Base-by-base conservation (phyloP, 179 eudicot genomes). In the Beta lomatogona region DNA sequence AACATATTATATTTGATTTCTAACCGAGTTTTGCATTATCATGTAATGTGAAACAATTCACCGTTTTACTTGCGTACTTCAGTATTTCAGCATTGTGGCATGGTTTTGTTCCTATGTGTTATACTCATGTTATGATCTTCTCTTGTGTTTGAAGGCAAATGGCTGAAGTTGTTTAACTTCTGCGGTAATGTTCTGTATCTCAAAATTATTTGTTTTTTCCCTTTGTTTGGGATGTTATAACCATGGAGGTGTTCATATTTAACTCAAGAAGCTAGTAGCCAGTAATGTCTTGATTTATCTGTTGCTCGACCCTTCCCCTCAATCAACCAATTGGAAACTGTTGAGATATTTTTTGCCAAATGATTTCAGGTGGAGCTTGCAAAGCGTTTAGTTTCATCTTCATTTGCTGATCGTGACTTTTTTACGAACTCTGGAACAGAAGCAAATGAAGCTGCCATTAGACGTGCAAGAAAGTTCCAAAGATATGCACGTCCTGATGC, bases 281-380 rank as follows among this genome's bases (percentile, higher is more conserved):
- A 2, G 41, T 1, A 36, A 36, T 36, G 3, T 45, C 15, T 58
- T 25, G 14, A 9, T 73, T 4, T 73, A 36, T 36, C 3, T 36
- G 41, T 36, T 36, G 41, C 36, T 75, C 18, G 41, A 3, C 2
- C 41, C 41, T 41, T 76, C 41, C n/a, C 28, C 19, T 1, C 36
- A 58, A 36, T 7, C 41, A 19, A 44, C n/a, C 21, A 44, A 77
- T 3, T 53, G 61, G 19, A 53, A 25, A n/a, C 16, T 53, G n/a
- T 22, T 54, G 1, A 73, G 10, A 25, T 53, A 5, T 2, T 25
- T 3, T 60, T 31, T 77, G 50, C 53, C 16, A 41, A 59, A 77
- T 57, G 82, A 57, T 81, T 59, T 44, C 85, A 94, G 98, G 91
- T 91, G 78, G 95, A 93, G 82, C 99, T 95, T 77, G 99, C 98